Evolutionary conservation across 2,329 filamentous ascomycete genomes (phyloP).

Genomic region (Remersonia thermophila): DNA sequence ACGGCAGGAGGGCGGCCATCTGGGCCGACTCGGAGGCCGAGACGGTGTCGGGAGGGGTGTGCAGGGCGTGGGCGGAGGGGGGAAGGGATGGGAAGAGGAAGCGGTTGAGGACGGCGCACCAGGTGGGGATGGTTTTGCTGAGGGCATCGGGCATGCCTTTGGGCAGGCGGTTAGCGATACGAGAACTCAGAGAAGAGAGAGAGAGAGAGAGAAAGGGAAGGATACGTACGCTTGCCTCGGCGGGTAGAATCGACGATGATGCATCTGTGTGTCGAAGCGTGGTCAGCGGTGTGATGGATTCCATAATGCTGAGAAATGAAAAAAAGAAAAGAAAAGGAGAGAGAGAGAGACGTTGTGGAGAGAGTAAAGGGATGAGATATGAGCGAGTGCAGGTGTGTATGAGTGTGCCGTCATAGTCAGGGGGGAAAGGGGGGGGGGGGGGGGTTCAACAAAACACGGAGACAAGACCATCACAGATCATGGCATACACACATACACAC

Average conservation of each 20-base stretch:
- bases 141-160: conserved; percentile 83
- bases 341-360: background rate
- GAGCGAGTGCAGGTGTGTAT: no score
- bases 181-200: background rate
- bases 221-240: conserved; percentile 61
- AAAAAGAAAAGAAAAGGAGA: no score
- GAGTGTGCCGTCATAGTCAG: no score
- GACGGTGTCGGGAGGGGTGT: conserved; percentile 61
- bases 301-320: no score
- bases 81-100: conserved; percentile 53
- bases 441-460: no score
- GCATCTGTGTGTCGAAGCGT: conserved; percentile 33
- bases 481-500: no score
- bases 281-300: no score
- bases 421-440: no score
- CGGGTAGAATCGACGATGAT: conserved; percentile 90
- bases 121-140: conserved; percentile 86
- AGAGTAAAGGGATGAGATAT: no score
- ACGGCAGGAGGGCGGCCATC: conserved; percentile 50
- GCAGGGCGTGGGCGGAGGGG: conserved; percentile 38
- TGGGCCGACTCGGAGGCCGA: conserved; percentile 67
- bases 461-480: no score
- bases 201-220: conserved; percentile 24
- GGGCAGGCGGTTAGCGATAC: background rate
- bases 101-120: conserved; percentile 78